Percentiles rank a stretch among this genome's conserved stretches.
Conservation (phyloP, 257 asterid species). For the Oldenlandia corymbosa region DNA sequence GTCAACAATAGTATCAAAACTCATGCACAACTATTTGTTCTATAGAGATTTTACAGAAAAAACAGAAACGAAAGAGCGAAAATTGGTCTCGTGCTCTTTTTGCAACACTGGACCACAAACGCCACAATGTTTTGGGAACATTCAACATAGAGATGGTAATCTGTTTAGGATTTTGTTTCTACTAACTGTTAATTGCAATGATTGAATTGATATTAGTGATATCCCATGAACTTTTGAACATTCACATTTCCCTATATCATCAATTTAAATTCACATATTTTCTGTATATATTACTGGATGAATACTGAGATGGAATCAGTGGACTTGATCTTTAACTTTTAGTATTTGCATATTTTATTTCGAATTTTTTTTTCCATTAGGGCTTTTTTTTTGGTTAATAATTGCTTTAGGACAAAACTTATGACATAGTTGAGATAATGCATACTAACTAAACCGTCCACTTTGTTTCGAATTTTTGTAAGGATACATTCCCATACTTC, state of each 20-base stretch:
- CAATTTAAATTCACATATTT: background rate
- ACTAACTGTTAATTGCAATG: background rate
- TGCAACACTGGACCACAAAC: background rate
- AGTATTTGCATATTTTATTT: too few relatives aligned
- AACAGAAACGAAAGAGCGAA: background rate
- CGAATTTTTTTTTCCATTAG: too few relatives aligned
- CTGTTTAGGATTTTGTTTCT: background rate
- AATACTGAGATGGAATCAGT: too few relatives aligned
- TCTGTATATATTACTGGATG: too few relatives aligned
- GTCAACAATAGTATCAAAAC: slow-evolving; percentile 18
- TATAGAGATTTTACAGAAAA: background rate
- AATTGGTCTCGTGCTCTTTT: background rate
- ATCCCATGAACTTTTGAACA: background rate
- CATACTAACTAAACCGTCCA: too few relatives aligned
- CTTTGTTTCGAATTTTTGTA: too few relatives aligned
- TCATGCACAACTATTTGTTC: slow-evolving; percentile 15
- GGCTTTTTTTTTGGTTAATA: too few relatives aligned
- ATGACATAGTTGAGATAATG: too few relatives aligned
- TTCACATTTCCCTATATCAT: background rate
- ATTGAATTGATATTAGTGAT: background rate
- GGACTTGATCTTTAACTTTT: too few relatives aligned
- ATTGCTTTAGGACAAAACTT: too few relatives aligned
- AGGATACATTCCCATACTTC: too few relatives aligned
- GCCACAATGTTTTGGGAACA: background rate
- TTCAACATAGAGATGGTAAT: background rate